Base-by-base conservation (phyloP, 2,329 filamentous ascomycete species). In the Aspergillus flavus region DNA sequence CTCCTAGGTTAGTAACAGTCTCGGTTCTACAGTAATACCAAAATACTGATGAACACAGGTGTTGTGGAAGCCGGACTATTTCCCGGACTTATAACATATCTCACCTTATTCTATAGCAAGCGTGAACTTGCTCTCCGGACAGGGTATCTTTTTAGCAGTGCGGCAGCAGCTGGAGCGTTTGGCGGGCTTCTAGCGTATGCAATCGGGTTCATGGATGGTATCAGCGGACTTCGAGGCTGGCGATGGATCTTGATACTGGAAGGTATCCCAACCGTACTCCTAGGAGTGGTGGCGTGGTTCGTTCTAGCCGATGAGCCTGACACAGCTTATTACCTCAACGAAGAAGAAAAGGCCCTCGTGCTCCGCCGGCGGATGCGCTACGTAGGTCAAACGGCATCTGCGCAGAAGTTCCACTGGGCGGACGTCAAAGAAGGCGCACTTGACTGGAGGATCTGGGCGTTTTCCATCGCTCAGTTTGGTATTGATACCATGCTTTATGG, bases 401-500 rank as follows among this genome's bases (percentile, higher is more conserved):
- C 83, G 0, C 80, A 86, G 45, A 77, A 83, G 32, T 86, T 88
- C 67, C 82, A 87, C 67, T 86, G 84, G 77, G 74, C 78, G 10
- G 91, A 94, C 70, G 89, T 92, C 71, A 79, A 83, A 66, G 85
- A 85, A 61, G 90, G 88, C 0, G 86, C 91, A 64, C 84, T 81
- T 66, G 91, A 94, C 76, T 93, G 90, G 90, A 93, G 91, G 73
- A 86, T 92, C 28, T 92, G 88, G 83, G 78, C 84, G 1, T 93
- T 93, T 73, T 89, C 84, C 66, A 75, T 87, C 43, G 89, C 82
- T 6, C 89, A 92, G 73, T 93, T 93, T 72, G 89, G 90, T 5
- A 84, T 85, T 19, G 90, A 93, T 71, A 91, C 89, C 1, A 91
- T 93, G 86, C 82, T 94, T 0, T 94, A 94, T 71, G 90, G 91